Evolutionary conservation across 2,329 filamentous ascomycete genomes (phyloP).

Genomic region (Calonectria henricotiae): DNA sequence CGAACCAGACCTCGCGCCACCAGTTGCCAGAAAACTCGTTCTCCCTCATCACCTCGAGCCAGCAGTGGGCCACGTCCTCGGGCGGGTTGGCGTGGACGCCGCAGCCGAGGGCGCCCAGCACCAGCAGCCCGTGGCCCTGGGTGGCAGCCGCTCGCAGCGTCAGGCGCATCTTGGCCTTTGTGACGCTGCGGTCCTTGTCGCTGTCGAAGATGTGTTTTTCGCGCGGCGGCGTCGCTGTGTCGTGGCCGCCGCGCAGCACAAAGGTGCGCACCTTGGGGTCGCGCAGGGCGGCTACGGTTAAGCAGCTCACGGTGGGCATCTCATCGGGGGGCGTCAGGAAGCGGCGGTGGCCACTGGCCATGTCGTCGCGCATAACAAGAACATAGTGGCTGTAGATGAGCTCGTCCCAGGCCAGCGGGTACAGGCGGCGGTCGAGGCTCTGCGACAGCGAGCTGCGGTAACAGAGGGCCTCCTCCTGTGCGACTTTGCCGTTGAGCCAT

Average conservation of each 20-base stretch:
- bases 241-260: not conserved
- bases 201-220: constrained; percentile 12
- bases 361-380: constrained; percentile 31
- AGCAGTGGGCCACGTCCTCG: constrained; percentile 38
- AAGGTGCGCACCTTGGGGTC: constrained; percentile 29
- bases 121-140: not conserved
- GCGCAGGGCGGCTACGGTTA: constrained; percentile 31
- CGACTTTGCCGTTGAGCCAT: constrained; percentile 32
- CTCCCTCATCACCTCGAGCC: constrained; percentile 38
- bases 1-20: constrained; percentile 37
- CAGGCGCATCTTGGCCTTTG: constrained; percentile 38
- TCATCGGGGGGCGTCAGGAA: not conserved
- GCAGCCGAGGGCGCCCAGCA: constrained; percentile 36
- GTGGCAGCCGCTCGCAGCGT: constrained; percentile 28
- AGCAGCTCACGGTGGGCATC: constrained; percentile 31
- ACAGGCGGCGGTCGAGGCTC: constrained; percentile 15
- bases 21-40: constrained; percentile 36
- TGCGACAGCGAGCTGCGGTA: constrained; percentile 35
- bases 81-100: constrained; percentile 36
- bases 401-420: constrained; percentile 35
- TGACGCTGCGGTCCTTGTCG: constrained; percentile 30
- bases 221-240: not conserved
- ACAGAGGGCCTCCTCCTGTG: constrained; percentile 36
- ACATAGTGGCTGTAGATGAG: constrained; percentile 36
- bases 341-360: constrained; percentile 24